A percentile compares a stretch with the other conserved stretches of the same genome.
phyloP scores from a whole-genome alignment of 306 rosid species.

The Castanospermum australe region DNA sequence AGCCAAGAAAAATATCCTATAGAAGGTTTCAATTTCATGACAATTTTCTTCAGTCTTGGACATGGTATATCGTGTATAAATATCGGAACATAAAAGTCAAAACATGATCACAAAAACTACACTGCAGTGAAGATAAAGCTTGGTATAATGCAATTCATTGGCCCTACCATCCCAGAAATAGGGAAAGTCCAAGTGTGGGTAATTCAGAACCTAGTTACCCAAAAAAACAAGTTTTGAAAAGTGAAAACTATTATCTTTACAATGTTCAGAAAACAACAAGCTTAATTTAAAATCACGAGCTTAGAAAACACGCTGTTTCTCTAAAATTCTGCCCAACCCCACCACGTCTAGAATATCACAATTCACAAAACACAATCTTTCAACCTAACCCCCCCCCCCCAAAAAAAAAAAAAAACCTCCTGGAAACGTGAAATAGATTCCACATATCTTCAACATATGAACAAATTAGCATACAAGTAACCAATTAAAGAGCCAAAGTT shows the following conservation, averaged over 20 bases:
- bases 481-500: conserved; percentile 2
- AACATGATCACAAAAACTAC: not conserved
- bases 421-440: not conserved
- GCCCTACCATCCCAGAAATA: not conserved
- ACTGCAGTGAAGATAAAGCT: not conserved
- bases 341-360: not conserved
- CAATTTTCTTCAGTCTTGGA: not conserved
- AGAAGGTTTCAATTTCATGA: not conserved
- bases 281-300: not conserved
- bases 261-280: not conserved
- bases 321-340: not conserved
- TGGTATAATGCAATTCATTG: not conserved
- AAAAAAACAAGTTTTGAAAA: not conserved
- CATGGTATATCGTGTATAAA: not conserved
- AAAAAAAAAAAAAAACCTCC: not conserved
- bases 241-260: not conserved
- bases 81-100: not conserved
- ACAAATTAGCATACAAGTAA: not conserved
- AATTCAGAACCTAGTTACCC: not conserved
- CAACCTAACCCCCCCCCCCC: too few species aligned
- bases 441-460: not conserved
- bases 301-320: not conserved
- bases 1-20: not conserved
- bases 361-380: not conserved
- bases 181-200: not conserved